Conservation (phyloP, 345 rosid species). For the Leavenworthia alabamica region DNA sequence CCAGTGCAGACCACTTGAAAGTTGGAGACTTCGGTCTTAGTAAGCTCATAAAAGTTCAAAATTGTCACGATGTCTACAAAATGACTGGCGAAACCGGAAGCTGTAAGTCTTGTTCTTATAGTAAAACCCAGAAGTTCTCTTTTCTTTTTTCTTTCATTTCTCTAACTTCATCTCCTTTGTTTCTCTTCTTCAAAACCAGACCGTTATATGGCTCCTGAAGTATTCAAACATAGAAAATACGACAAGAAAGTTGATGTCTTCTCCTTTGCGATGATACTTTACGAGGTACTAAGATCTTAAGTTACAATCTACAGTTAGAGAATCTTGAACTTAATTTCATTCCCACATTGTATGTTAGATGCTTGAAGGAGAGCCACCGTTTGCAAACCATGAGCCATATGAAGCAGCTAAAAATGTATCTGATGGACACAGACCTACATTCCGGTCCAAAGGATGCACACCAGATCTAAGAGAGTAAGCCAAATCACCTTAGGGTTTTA, state of each 20-base stretch:
- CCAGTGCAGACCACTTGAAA: conserved; percentile 91
- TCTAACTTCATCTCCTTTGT: conserved; percentile 25
- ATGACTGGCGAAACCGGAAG: conserved; percentile 99
- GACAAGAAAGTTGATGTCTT: conserved; percentile 99
- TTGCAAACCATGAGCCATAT: conserved; percentile 73
- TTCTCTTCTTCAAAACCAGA: conserved; percentile 46
- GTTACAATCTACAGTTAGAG: not conserved
- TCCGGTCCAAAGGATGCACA: conserved; percentile 67
- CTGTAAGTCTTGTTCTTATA: conserved; percentile 50
- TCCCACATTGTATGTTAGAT: conserved; percentile 44
- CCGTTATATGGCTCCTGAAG: conserved; percentile 99
- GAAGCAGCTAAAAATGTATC: conserved; percentile 94
- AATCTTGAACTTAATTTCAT: not conserved
- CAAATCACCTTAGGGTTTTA: too few species aligned
- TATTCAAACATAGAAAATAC: conserved; percentile 88
- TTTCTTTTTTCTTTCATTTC: not conserved
- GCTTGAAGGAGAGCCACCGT: conserved; percentile 97
- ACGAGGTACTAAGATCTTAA: conserved; percentile 51
- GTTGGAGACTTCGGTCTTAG: conserved; percentile 99
- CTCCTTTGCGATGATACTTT: conserved; percentile 95
- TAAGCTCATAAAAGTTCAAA: conserved; percentile 94
- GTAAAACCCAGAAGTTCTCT: too few species aligned
- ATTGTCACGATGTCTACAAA: conserved; percentile 94
- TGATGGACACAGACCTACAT: conserved; percentile 80
- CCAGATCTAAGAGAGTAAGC: conserved; percentile 84